Conservation (phyloP, 306 rosid species). For the Malus fusca region DNA sequence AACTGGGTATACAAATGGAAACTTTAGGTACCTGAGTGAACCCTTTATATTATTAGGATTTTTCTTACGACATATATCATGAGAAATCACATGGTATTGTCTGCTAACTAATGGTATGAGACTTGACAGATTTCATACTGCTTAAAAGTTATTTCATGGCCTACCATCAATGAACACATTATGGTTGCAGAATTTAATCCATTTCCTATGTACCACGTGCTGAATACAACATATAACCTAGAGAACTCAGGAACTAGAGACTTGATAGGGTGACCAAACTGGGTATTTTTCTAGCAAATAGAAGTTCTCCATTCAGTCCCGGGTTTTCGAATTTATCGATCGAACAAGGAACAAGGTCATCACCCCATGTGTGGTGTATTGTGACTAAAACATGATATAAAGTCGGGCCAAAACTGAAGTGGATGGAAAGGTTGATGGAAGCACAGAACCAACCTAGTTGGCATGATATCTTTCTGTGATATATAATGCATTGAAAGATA, state of each 20-base stretch:
- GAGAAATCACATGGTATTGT: slow-evolving; percentile 23
- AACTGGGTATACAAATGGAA: not conserved
- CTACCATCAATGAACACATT: slow-evolving; percentile 1
- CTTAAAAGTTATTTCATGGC: not conserved
- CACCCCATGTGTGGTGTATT: slow-evolving; percentile 6
- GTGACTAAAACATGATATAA: not conserved
- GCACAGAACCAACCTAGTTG: not conserved
- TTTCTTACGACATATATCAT: slow-evolving; percentile 1
- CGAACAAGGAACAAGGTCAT: not conserved
- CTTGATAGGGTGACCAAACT: not conserved
- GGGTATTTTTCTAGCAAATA: not conserved
- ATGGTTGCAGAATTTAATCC: not conserved
- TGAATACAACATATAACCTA: not conserved
- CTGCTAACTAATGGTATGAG: not conserved
- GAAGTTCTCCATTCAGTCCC: not conserved
- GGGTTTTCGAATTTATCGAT: not conserved
- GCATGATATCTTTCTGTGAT: not conserved
- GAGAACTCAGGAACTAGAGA: not conserved
- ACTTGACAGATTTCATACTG: not conserved
- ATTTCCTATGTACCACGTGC: not conserved
- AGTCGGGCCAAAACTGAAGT: not conserved
- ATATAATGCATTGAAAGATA: not conserved
- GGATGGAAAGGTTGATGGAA: slow-evolving; percentile 15
- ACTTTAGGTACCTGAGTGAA: not conserved
- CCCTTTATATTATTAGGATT: not conserved